These are phyloP conservation scores for Theileria equi DNA, from an alignment of 169 alveolate genomes.

Conservation along the genomic window DNA sequence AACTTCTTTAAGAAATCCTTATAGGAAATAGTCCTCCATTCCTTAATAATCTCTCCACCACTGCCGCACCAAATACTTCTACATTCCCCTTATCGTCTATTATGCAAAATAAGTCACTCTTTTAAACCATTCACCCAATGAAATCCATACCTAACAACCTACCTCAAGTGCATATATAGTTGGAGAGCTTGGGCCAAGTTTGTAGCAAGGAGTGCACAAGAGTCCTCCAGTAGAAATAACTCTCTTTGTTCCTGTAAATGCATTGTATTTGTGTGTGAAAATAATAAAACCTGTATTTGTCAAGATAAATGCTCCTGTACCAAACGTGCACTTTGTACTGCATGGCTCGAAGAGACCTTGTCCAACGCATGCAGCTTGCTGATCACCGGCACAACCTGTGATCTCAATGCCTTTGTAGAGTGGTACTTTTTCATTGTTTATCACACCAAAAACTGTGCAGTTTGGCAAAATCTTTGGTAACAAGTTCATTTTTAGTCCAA, in stretches of 20 bases:
- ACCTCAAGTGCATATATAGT: conserved; percentile 86
- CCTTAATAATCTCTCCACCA: too few relatives aligned
- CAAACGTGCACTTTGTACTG: conserved; percentile 88
- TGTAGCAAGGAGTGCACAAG: conserved; percentile 87
- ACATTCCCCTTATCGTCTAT: too few relatives aligned
- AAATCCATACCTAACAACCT: too few relatives aligned
- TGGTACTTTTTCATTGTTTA: conserved; percentile 55
- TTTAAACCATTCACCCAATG: neutral
- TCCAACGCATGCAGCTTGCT: conserved; percentile 90
- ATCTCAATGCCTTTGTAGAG: conserved; percentile 75
- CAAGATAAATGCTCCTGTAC: conserved; percentile 92
- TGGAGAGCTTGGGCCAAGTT: conserved; percentile 68
- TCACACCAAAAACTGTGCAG: conserved; percentile 70
- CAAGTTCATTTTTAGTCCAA: conserved; percentile 44
- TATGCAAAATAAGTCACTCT: neutral
- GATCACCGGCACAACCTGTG: conserved; percentile 89
- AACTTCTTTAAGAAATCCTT: too few relatives aligned
- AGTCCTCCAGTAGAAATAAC: conserved; percentile 82
- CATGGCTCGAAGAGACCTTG: conserved; percentile 81
- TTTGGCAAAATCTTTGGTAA: conserved; percentile 70
- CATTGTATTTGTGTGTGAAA: neutral
- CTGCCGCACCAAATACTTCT: too few relatives aligned
- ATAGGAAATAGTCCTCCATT: too few relatives aligned
- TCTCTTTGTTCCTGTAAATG: conserved; percentile 71
- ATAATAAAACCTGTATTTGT: conserved; percentile 72